Percentiles rank a stretch among this genome's conserved stretches.
Conservation (phyloP, 257 asterid genomes). For the Craterostigma plantagineum region DNA sequence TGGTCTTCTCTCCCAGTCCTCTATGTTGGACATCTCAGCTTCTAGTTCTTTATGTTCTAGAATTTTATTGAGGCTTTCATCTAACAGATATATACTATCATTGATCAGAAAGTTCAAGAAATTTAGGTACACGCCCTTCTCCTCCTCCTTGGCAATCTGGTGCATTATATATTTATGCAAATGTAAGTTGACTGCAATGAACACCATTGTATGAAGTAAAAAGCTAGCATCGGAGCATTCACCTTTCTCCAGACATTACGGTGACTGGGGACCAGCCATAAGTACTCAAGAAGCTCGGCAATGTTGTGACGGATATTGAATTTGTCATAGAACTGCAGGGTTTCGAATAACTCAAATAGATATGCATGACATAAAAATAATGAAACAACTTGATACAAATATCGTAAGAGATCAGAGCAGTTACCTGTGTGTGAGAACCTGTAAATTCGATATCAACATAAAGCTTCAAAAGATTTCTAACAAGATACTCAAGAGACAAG, state of each 20-base stretch:
- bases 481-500: slow-evolving; percentile 76
- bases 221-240: slow-evolving; percentile 8
- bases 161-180: slow-evolving; percentile 9
- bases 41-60: slow-evolving; percentile 88
- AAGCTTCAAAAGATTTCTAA: slow-evolving; percentile 75
- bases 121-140: slow-evolving; percentile 88
- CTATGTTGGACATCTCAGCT: slow-evolving; percentile 91
- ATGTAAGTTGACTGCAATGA: slow-evolving; percentile 5
- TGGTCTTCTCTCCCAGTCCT: slow-evolving; percentile 85
- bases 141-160: slow-evolving; percentile 95
- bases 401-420: slow-evolving; percentile 7
- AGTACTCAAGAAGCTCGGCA: slow-evolving; percentile 91
- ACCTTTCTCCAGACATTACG: slow-evolving; percentile 97
- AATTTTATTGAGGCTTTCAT: slow-evolving; percentile 94
- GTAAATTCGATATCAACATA: slow-evolving; percentile 97
- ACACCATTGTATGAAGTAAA: background rate
- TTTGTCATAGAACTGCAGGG: slow-evolving; percentile 87
- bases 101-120: slow-evolving; percentile 81
- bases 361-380: too few species aligned
- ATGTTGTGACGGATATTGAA: slow-evolving; percentile 96
- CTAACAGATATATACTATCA: slow-evolving; percentile 87
- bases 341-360: too few species aligned
- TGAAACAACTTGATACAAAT: background rate
- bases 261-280: slow-evolving; percentile 98
- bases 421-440: slow-evolving; percentile 97